Base-by-base conservation (phyloP, 805 yeast genomes). In the Wickerhamomyces queroliae region DNA sequence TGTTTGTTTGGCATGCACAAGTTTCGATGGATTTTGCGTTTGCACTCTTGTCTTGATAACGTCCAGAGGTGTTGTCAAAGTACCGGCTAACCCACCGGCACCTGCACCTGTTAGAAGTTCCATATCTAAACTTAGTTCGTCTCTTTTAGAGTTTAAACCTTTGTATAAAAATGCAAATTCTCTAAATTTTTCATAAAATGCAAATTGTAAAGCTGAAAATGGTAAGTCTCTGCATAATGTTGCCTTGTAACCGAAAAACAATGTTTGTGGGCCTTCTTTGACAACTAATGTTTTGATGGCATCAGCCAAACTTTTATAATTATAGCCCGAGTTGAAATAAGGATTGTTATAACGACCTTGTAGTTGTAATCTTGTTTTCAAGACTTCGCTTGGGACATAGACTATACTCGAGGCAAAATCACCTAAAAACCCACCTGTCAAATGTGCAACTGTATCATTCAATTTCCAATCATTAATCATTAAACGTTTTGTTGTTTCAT, bases 331-430 rank as follows among this genome's bases (percentile, higher is more conserved):
- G 19, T 72, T 67, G 46, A 88, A 89, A 59, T 70, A 68, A 2
- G 83, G 83, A 58, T 90, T 91, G 61, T 90, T 88, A 61, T 76
- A 73, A 25, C 81, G 72, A 1, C 98, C 98, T 63, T 93, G 99
- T 36, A 93, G 68, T 64, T 93, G 99, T 33, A 93, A 62, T 52
- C 99, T 71, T 7, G 99, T 89, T 59, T 93, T 93, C 39, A 93
- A 63, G 7, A 93, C 98, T 58, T 93, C 99, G 22, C 90, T 79
- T 6, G 99, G 99, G 9, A 93, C 99, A 52, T 91, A 93, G 26
- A 87, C 80, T 7, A 93, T 60, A 50, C 95, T 83, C 18, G 93
- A 83, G 4, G 87, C 90, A 42, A 93, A 72, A 60, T 93, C 99
- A 21, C 98, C 99, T n/a, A 90, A 51, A 39, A 93, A 79, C 0